These are phyloP conservation scores for Acephala macrosclerotiorum DNA, from an alignment of 2,329 filamentous ascomycete genomes.

Conservation along the genomic window DNA sequence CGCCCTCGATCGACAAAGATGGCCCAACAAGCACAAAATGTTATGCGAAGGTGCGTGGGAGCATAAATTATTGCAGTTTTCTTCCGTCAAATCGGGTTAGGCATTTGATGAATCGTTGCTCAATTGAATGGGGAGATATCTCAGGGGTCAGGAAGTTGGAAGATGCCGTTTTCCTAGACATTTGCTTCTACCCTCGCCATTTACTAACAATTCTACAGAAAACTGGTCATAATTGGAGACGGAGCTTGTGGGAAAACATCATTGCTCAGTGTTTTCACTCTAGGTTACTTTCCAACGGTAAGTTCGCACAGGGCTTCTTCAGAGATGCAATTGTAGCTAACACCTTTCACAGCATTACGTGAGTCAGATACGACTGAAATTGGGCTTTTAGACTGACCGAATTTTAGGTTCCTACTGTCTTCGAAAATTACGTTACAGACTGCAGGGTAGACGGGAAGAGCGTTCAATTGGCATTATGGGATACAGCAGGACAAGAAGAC, in stretches of 20 bases:
- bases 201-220: conserved; percentile 60
- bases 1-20: conserved; percentile 34
- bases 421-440: conserved; percentile 99
- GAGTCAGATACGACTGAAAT: conserved; percentile 18
- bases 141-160: neutral
- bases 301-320: conserved; percentile 49
- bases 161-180: conserved; percentile 5
- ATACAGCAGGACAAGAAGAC: conserved; percentile 99
- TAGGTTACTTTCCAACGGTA: conserved; percentile 97
- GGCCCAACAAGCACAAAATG: conserved; percentile 49
- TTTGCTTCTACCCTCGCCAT: neutral
- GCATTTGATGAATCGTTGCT: neutral
- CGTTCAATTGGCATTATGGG: conserved; percentile 98
- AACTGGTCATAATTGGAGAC: conserved; percentile 95
- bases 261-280: conserved; percentile 94
- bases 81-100: neutral
- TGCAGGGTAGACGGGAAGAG: conserved; percentile 98
- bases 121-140: neutral
- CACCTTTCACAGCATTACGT: conserved; percentile 56
- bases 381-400: conserved; percentile 36
- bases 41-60: conserved; percentile 51
- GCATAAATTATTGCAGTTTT: neutral
- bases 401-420: conserved; percentile 88
- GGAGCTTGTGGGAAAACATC: conserved; percentile 99
- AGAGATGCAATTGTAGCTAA: conserved; percentile 22